Evolutionary conservation across 2,329 filamentous ascomycete genomes (phyloP).

Genomic region (Pseudogymnoascus sp.): DNA sequence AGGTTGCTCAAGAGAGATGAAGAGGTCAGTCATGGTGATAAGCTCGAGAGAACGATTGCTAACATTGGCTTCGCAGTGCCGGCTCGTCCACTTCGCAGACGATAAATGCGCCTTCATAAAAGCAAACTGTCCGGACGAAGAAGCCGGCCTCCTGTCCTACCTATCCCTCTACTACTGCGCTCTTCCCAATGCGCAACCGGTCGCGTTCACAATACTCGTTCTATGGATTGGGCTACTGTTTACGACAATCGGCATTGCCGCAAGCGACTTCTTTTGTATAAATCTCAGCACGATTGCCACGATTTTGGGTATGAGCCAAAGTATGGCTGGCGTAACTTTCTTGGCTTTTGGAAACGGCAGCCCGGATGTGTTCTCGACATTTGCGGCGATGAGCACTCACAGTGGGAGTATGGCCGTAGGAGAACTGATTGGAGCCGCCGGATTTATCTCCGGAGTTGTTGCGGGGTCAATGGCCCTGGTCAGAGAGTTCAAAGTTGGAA

Average conservation of each 20-base stretch:
- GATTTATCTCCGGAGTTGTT: constrained; percentile 94
- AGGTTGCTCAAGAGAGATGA: constrained; percentile 24
- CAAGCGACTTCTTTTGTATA: constrained; percentile 96
- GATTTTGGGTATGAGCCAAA: constrained; percentile 88
- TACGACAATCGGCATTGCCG: constrained; percentile 93
- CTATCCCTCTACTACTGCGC: constrained; percentile 85
- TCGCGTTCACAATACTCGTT: constrained; percentile 72
- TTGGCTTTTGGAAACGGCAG: constrained; percentile 96
- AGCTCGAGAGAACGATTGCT: background rate
- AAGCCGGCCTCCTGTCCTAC: constrained; percentile 84
- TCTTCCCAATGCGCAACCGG: constrained; percentile 55
- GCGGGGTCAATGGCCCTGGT: constrained; percentile 95
- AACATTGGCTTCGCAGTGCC: constrained; percentile 46
- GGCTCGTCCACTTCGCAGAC: constrained; percentile 62
- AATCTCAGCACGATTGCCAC: constrained; percentile 89
- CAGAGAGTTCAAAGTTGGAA: constrained; percentile 85
- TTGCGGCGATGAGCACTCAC: constrained; percentile 94
- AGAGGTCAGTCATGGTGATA: constrained; percentile 21
- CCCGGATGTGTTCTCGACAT: constrained; percentile 96
- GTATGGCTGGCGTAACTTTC: constrained; percentile 91
- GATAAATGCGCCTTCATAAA: constrained; percentile 85
- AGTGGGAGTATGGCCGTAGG: constrained; percentile 95
- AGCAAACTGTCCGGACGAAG: constrained; percentile 75
- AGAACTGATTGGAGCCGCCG: constrained; percentile 86
- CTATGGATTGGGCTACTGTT: constrained; percentile 85